Evolutionary conservation across 805 yeast species (phyloP), one percentile per base, ranked within the genome.

Genomic region (Ogataea methylovora): DNA sequence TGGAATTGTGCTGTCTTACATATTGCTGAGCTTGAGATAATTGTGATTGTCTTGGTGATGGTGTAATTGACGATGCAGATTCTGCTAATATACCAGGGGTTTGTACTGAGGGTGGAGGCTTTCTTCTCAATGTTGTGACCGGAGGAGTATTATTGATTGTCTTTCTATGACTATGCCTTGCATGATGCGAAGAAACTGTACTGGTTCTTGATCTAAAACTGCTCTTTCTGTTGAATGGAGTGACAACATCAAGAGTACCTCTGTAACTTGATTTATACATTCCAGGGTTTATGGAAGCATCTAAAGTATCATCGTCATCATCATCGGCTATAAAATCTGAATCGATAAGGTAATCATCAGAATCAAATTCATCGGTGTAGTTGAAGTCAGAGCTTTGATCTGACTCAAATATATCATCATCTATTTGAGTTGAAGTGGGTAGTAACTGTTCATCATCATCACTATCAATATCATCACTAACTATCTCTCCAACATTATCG

Each of bases 281-380:
- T 28, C 25, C 23, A 16, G 33, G 11, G n/a, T 27, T 23, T 8
- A 14, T 34, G 5, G 42, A 38, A 15, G 35, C 40, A 13, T 33
- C 36, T 8, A 39, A 20, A 29, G 44, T 46, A 6, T 43, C 52
- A 11, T 44, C 22, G n/a, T n/a, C n/a, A n/a, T 23, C 32, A 12
- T 10, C 27, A 11, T 27, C 52, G 0, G 41, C 45, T 7, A 42
- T 16, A 22, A 44, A 38, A 32, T 49, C 52, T 4, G 55, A 53
- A 27, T 54, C 54, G 16, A 46, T 41, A 4, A 51, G 32, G 23
- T 42, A 51, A 29, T 52, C 52, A 29, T 52, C 61, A 1, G 55
- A 52, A 23, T 52, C 60, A 16, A 53, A 43, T 19, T 40, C 45
- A 23, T 37, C 38, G 4, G 32, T 38, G 27, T 31, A 42, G 4